Conservation (phyloP, 192 early-diverging fungal genomes). For the Geranomyces michiganensis region DNA sequence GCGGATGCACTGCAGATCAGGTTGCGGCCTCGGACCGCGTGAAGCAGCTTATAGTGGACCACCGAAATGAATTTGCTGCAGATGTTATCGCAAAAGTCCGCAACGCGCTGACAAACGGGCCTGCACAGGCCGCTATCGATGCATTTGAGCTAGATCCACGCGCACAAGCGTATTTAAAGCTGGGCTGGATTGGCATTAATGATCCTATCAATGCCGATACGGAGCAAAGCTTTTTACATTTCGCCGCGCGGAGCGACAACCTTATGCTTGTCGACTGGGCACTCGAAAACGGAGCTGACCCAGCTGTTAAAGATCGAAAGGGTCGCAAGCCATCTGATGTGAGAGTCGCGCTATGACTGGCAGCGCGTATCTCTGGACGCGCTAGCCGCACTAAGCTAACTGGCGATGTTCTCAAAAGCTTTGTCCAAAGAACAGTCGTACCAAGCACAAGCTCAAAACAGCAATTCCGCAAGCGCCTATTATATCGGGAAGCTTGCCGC, state of each 20-base stretch:
- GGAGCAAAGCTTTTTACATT: constrained; percentile 71
- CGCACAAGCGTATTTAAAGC: constrained; percentile 45
- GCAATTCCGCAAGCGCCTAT: constrained; percentile 45
- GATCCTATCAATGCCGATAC: constrained; percentile 61
- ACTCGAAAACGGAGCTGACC: constrained; percentile 75
- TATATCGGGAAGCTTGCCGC: constrained; percentile 32
- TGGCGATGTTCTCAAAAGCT: constrained; percentile 17
- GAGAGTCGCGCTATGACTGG: constrained; percentile 13
- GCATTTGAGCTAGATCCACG: constrained; percentile 59
- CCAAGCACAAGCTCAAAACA: constrained; percentile 36
- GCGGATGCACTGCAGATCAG: constrained; percentile 64
- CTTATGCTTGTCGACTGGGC: constrained; percentile 71
- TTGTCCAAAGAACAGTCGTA: constrained; percentile 29
- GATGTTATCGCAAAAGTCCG: constrained; percentile 14
- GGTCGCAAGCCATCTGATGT: constrained; percentile 65
- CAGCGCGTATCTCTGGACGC: not conserved
- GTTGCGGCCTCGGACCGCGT: constrained; percentile 50
- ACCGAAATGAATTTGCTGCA: constrained; percentile 51
- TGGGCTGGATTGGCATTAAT: constrained; percentile 66
- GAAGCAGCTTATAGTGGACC: constrained; percentile 16
- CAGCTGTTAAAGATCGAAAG: constrained; percentile 67
- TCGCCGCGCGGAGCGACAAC: constrained; percentile 65
- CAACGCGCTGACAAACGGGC: constrained; percentile 15
- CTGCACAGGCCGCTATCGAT: constrained; percentile 57
- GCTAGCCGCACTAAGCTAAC: constrained; percentile 50